Percentiles rank a stretch among this genome's conserved stretches.
Evolutionary conservation across 129 eudicot species (phyloP).

Genomic region (Glebionis coronaria): DNA sequence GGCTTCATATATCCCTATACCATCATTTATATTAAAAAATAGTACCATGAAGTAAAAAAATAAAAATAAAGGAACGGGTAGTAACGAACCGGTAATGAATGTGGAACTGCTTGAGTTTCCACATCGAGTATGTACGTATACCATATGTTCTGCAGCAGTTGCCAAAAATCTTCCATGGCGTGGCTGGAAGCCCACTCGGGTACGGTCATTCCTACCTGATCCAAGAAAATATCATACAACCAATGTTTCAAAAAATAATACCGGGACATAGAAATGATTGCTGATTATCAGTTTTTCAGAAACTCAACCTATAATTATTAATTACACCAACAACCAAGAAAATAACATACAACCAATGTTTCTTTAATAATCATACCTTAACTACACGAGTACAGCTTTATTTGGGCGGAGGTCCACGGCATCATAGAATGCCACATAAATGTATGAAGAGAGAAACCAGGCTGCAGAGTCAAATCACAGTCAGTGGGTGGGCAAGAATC

Average conservation of each 20-base stretch:
- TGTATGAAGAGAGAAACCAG: constrained; percentile 78
- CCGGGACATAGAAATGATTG: background rate
- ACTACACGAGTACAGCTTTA: constrained; percentile 69
- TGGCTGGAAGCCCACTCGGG: constrained; percentile 97
- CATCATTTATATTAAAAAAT: background rate
- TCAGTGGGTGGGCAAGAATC: background rate
- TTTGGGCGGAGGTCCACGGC: constrained; percentile 89
- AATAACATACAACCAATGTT: background rate
- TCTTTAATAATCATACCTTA: constrained; percentile 44
- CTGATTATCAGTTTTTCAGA: too few species aligned
- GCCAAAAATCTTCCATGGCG: constrained; percentile 89
- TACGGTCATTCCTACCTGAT: constrained; percentile 71
- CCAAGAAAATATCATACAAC: background rate
- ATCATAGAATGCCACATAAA: constrained; percentile 88
- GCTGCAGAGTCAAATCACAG: constrained; percentile 36
- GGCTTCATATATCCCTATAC: constrained; percentile 77
- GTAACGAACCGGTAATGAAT: constrained; percentile 54
- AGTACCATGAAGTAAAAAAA: background rate
- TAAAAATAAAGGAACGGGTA: background rate
- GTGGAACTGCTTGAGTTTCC: constrained; percentile 74
- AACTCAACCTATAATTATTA: too few species aligned
- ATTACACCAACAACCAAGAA: background rate
- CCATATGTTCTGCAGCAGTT: constrained; percentile 90
- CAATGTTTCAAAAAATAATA: too few species aligned
- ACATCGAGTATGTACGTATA: constrained; percentile 83